Evolutionary conservation across 768 basidiomycete genomes (phyloP), one percentile per base, ranked within the genome.

Genomic region (Gymnopilus dilepis): DNA sequence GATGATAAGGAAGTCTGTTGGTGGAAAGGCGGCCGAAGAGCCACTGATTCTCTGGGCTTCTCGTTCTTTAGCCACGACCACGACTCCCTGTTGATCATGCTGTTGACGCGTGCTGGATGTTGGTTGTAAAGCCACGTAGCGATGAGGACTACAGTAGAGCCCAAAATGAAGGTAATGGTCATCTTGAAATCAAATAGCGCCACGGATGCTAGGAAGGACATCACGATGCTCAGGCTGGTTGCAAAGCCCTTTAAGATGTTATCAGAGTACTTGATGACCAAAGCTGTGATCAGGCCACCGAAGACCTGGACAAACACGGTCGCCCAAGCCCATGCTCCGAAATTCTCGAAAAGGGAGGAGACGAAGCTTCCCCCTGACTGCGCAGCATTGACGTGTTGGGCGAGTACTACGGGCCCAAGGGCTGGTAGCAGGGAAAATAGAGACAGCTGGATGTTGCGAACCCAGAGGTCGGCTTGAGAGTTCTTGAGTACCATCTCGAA

Each of bases 401-500:
- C 76, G 68, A 90, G 83, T 40, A 95, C 64, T 68, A 95, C 82
- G 28, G 95, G 94, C 2, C 89, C 78, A 50, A 95, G 74, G 3
- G 95, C 95, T 2, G 97, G 97, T 22, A 97, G 82, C 42, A 98
- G 82, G 51, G 94, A 96, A 80, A 98, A 99, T 57, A 96, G 82
- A 22, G 94, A 96, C 15, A 99, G 84, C 74, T 99, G 97, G 61
- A 97, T 91, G 73, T 98, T 99, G 71, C 97, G 91, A 60, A 97
- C 89, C 97, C 97, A 98, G 11, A 99, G 82, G 76, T 97, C 94
- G 3, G 89, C 84, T 67, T 88, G 88, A 2, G 92, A 91, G 67
- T 90, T 89, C 79, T 97, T 99, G 65, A 96, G 80, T 34, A 95
- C 95, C 91, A 97, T 95, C 78, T 99, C 97, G 67, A 99, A 99